Evolutionary conservation across 139 green algal species (phyloP), one percentile per base, ranked within the genome.

Genomic region (Tetradesmus obliquus): DNA sequence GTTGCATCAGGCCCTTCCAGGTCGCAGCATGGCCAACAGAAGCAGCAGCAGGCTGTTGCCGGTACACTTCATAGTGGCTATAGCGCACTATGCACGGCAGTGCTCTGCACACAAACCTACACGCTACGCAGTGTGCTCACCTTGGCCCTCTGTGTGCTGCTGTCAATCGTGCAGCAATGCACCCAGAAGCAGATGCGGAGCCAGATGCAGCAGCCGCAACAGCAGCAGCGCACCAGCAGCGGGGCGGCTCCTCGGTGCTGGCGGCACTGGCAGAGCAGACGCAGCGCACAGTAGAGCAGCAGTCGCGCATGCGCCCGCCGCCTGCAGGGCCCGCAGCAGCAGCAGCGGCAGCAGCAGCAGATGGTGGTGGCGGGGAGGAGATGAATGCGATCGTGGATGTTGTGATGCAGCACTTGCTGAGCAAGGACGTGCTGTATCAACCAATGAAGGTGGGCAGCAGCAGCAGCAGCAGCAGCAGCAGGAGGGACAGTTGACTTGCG

Each of bases 361-460:
- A 3, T 58, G 32, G 19, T 57, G 90, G 88, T 19, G 82, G 81
- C 5, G 87, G 84, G 79, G 94, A 62, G 17, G 83, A 92, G 62
- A 93, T 97, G 90, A 91, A 93, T 57, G 91, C 95, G 66, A 94
- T 99, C 58, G 95, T 97, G 5, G 95, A 98, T 76, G 93, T 93
- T 74, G 95, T 99, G 80, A 98, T 99, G 96, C 95, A 96, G 62
- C 95, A 98, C 91, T 94, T 99, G 88, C 94, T 99, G 87, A 97
- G 95, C 90, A 98, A 98, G 93, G 97, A 99, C 5, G 96, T 99
- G 86, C 94, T 99, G 90, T 97, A 98, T 76, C 90, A 96, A 66
- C 96, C 97, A 5, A 96, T 98, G 89, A 97, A 97, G 96, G 96
- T 96, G 82, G 71, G 60, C 80, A 86, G 4, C 15, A 71, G 32